Conservation (phyloP, 2,329 filamentous ascomycete species). For the Stagonosporopsis tanaceti region DNA sequence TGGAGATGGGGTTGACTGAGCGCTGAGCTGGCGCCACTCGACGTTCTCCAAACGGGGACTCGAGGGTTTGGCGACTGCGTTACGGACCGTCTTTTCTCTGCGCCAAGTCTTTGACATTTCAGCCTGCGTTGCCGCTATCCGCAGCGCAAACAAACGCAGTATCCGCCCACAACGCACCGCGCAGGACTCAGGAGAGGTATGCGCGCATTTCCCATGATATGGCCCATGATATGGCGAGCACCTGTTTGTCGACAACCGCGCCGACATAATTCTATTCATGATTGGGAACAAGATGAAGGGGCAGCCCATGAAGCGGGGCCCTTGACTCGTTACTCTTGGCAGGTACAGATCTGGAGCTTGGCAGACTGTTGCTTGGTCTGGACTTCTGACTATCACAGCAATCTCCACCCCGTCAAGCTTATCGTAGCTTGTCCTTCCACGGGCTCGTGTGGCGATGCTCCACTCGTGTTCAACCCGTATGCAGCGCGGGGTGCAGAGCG, state of each 20-base stretch:
- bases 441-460: background rate
- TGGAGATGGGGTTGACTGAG: background rate
- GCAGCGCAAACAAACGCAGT: background rate
- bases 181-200: background rate
- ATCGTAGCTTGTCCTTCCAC: slow-evolving; percentile 5
- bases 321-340: slow-evolving; percentile 17
- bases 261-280: background rate
- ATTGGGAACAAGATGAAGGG: slow-evolving; percentile 10
- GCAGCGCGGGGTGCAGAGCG: background rate
- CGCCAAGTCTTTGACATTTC: background rate
- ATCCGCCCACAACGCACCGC: background rate
- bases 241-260: background rate
- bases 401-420: slow-evolving; percentile 12
- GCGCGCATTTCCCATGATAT: background rate
- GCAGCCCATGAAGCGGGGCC: background rate
- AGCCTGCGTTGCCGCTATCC: background rate
- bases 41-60: no score
- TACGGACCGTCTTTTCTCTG: background rate
- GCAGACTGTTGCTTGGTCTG: background rate
- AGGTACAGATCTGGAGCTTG: background rate
- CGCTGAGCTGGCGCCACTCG: background rate
- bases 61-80: background rate
- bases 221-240: background rate
- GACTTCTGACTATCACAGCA: slow-evolving; percentile 1
- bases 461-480: background rate